These are phyloP conservation scores for Mesembryanthemum crystallinum DNA, from an alignment of 148 eudicot species.

Conservation along the genomic window DNA sequence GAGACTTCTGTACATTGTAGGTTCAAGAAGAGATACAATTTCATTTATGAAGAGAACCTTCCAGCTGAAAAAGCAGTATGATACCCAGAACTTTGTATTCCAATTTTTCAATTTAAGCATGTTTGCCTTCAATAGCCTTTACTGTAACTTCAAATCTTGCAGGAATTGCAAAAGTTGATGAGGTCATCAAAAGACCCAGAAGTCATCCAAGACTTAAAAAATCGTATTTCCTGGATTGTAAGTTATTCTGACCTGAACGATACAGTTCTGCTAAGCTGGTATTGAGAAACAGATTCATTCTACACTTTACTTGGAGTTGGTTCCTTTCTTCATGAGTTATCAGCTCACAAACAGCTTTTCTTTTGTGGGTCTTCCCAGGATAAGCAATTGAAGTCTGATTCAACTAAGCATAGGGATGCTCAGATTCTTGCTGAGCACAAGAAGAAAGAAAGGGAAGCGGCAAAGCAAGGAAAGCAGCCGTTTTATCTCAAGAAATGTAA, in stretches of 20 bases:
- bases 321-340: conserved; percentile 2
- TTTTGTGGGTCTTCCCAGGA: conserved; percentile 39
- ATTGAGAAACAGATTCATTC: too few species aligned
- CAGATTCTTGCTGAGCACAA: conserved; percentile 79
- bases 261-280: neutral
- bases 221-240: conserved; percentile 60
- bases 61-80: conserved; percentile 82
- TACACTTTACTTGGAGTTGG: neutral
- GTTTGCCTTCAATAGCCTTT: conserved; percentile 14
- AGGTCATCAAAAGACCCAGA: conserved; percentile 60
- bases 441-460: conserved; percentile 87
- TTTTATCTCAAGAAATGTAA: conserved; percentile 85
- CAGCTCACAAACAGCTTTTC: conserved; percentile 10
- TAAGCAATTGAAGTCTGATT: conserved; percentile 65
- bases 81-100: neutral
- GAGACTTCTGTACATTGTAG: conserved; percentile 34
- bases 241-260: conserved; percentile 27
- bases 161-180: conserved; percentile 63
- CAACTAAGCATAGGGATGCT: conserved; percentile 47
- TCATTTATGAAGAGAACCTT: conserved; percentile 59
- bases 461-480: conserved; percentile 85
- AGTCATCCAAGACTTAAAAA: conserved; percentile 43
- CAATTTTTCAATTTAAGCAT: neutral
- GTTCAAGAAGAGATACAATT: conserved; percentile 83
- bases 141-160: conserved; percentile 18